Evolutionary conservation across 441 rosid genomes (phyloP), one percentile per base, ranked within the genome.

Genomic region (Aquilaria agallochum): DNA sequence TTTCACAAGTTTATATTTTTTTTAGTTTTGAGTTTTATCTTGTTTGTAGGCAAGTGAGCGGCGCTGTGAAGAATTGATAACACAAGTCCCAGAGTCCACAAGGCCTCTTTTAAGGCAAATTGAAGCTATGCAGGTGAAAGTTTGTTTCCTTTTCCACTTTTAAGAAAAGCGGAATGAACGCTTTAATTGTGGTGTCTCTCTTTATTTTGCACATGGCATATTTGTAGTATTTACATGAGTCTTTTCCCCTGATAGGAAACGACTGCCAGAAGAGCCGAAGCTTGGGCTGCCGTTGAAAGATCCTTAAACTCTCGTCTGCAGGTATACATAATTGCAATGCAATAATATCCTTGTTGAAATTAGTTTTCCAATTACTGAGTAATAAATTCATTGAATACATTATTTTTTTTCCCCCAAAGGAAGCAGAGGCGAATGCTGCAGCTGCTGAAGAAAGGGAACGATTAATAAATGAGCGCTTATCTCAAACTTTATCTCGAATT

Each of bases 1-100:
- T 66, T 7, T 44, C 34, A 57, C 59, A 44, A 53, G 56, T 56
- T 61, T 60, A 20, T 20, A 20, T 40, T 64, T 56, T 56, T 53
- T 9, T 36, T 60, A 15, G 50, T 63, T 65, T 53, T 62, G 50
- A 13, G 50, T 59, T 9, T 48, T 31, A 31, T 50, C 45, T 40
- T 62, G 59, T 56, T 72, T 62, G 45, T 65, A 92, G 99, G 97
- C 89, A 78, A 92, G 96, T 80, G 99, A 95, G 74, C 95, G 99
- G 5, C 93, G 98, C 56, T 92, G 98, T 70, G 99, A 95, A 83
- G 99, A 95, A 77, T 85, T 95, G 79, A 77, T 95, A 62, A 81
- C 90, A 50, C 97, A 90, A 79, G 99, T 95, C 67, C 99, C 97
- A 60, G 98, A 95, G 58, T 95, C 99, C 61, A 95, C 99, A 46